These are phyloP conservation scores for Zygosaccharomyces bailii DNA, from an alignment of 805 yeast genomes.

Conservation along the genomic window DNA sequence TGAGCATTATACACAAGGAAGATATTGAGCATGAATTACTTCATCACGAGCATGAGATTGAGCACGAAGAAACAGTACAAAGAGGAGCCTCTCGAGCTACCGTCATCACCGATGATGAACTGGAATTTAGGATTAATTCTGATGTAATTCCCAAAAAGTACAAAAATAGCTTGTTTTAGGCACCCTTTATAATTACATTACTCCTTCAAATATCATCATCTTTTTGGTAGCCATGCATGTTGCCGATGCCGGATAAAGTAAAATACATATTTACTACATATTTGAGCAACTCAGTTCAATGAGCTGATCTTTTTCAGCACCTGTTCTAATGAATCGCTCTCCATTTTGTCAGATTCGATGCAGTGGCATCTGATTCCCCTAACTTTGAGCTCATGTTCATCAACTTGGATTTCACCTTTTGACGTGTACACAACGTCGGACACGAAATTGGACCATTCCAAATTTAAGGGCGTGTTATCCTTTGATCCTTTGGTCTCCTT, in stretches of 20 bases:
- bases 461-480: conserved; percentile 13
- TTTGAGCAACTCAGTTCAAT: background rate
- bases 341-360: conserved; percentile 26
- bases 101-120: conserved; percentile 39
- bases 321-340: conserved; percentile 23
- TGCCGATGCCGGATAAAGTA: too few species aligned
- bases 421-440: conserved; percentile 61
- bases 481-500: conserved; percentile 22
- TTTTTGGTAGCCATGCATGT: background rate
- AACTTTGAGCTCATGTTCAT: conserved; percentile 38
- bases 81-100: conserved; percentile 37
- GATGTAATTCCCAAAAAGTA: conserved; percentile 41
- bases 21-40: conserved; percentile 83
- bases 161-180: conserved; percentile 25
- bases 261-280: background rate
- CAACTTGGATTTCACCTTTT: conserved; percentile 49
- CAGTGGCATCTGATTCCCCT: conserved; percentile 47
- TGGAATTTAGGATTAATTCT: conserved; percentile 38
- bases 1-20: conserved; percentile 74
- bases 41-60: conserved; percentile 84
- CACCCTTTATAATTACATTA: background rate
- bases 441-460: conserved; percentile 45
- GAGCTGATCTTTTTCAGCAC: conserved; percentile 13
- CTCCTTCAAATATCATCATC: background rate
- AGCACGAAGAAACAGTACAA: conserved; percentile 44